phyloP scores from a whole-genome alignment of 805 yeast species.

The Blastobotrys terrestris region DNA sequence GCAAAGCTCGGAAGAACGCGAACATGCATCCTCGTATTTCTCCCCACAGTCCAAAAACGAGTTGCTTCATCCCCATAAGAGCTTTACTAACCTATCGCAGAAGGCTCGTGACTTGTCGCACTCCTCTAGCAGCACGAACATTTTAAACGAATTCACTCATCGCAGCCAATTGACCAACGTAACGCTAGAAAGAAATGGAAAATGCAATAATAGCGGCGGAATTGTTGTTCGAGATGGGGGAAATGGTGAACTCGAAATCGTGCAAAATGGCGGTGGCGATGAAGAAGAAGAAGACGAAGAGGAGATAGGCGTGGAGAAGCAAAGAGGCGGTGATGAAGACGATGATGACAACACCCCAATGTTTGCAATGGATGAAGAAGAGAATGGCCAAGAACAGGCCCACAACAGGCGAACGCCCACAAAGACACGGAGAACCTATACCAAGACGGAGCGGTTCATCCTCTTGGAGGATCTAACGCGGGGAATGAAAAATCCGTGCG shows the following conservation, averaged over 20 bases:
- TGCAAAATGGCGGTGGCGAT: slow-evolving; percentile 1
- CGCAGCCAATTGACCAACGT: slow-evolving; percentile 1
- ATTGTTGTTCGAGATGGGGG: slow-evolving; percentile 4
- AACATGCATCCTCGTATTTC: neutral
- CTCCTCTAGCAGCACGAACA: neutral
- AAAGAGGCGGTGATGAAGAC: neutral
- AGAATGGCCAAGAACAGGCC: slow-evolving; percentile 1
- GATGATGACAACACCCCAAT: neutral
- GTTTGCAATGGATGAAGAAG: slow-evolving; percentile 19
- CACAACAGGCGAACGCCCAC: neutral
- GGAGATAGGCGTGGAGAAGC: slow-evolving; percentile 7
- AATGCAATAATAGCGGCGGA: neutral
- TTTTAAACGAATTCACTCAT: neutral
- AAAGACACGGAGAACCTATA: slow-evolving; percentile 21
- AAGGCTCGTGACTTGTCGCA: neutral
- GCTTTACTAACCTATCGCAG: neutral
- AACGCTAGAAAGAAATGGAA: neutral
- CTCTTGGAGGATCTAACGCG: slow-evolving; percentile 85
- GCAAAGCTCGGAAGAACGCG: neutral
- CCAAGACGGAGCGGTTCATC: slow-evolving; percentile 73
- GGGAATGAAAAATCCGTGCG: slow-evolving; percentile 81
- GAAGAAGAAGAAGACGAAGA: slow-evolving; percentile 8
- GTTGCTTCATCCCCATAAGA: neutral
- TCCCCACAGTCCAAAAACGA: neutral
- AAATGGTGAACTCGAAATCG: slow-evolving; percentile 6